A percentile compares a stretch with the other conserved stretches of the same genome.
Conservation (phyloP, 2,329 filamentous ascomycete species). For the Monosporascus ibericus region DNA sequence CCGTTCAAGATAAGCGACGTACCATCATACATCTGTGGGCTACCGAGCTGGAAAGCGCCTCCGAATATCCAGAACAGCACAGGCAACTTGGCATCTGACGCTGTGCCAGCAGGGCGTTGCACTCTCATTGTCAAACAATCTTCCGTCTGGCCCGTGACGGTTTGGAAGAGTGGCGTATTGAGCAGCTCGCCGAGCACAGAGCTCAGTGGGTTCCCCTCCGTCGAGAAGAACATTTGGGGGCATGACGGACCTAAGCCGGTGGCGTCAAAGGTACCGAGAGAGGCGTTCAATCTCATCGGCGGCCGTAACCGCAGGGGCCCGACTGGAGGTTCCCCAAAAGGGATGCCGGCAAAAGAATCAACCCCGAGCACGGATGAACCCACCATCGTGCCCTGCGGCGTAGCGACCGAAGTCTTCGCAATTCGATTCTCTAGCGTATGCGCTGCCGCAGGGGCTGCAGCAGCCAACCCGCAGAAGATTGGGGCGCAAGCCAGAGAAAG, state of each 20-base stretch:
- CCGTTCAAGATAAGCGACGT: slow-evolving; percentile 39
- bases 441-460: slow-evolving; percentile 13
- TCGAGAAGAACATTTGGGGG: slow-evolving; percentile 63
- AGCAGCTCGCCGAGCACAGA: slow-evolving; percentile 42
- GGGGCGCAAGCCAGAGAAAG: slow-evolving; percentile 5
- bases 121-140: slow-evolving; percentile 60
- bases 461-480: slow-evolving; percentile 12
- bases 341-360: slow-evolving; percentile 69
- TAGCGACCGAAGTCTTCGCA: slow-evolving; percentile 18
- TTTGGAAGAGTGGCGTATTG: slow-evolving; percentile 53
- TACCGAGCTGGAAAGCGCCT: slow-evolving; percentile 53
- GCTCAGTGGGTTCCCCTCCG: slow-evolving; percentile 27
- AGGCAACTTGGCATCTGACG: slow-evolving; percentile 50
- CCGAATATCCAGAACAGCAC: slow-evolving; percentile 69
- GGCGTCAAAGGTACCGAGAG: slow-evolving; percentile 55
- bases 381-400: slow-evolving; percentile 22
- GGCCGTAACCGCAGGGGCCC: slow-evolving; percentile 63
- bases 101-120: slow-evolving; percentile 51
- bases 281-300: slow-evolving; percentile 52
- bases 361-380: slow-evolving; percentile 31
- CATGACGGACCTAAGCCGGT: slow-evolving; percentile 55
- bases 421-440: slow-evolving; percentile 15
- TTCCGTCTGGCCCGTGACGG: slow-evolving; percentile 47
- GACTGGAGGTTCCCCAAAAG: slow-evolving; percentile 65
- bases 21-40: slow-evolving; percentile 44